Conservation (phyloP, 2,329 filamentous ascomycete genomes). For the Fusarium oligoseptatum region DNA sequence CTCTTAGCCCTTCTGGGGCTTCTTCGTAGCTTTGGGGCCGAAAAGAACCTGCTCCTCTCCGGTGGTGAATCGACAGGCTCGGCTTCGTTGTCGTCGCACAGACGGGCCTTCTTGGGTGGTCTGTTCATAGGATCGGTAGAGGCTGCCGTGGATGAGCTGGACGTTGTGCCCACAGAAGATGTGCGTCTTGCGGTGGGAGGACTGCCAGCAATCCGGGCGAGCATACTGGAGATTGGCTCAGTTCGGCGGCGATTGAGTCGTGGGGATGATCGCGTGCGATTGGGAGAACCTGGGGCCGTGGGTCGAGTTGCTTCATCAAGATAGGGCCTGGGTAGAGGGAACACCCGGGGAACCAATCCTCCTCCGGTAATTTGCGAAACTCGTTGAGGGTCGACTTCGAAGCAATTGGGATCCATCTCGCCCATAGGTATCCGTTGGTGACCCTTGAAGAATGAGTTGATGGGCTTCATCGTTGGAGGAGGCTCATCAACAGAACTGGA, state of each 20-base stretch:
- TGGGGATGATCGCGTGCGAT: conserved; percentile 51
- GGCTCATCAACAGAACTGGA: conserved; percentile 41
- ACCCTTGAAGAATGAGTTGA: conserved; percentile 67
- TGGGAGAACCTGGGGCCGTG: conserved; percentile 21
- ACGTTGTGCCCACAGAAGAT: conserved; percentile 23
- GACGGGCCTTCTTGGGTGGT: conserved; percentile 69
- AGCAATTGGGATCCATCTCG: conserved; percentile 74
- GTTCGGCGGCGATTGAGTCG: conserved; percentile 64
- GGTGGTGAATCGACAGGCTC: conserved; percentile 51
- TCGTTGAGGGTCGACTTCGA: conserved; percentile 64
- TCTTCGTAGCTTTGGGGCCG: conserved; percentile 47
- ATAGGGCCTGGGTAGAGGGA: conserved; percentile 71
- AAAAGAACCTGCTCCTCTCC: conserved; percentile 69
- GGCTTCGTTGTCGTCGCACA: conserved; percentile 64
- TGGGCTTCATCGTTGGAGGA: conserved; percentile 60
- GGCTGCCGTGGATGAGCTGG: conserved; percentile 18
- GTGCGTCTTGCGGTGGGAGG: conserved; percentile 33
- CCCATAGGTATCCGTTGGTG: conserved; percentile 67
- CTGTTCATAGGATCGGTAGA: conserved; percentile 48
- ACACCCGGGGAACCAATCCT: conserved; percentile 67
- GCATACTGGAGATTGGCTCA: conserved; percentile 63
- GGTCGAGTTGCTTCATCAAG: conserved; percentile 54
- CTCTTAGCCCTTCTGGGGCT: conserved; percentile 49
- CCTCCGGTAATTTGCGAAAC: conserved; percentile 63
- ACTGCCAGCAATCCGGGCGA: conserved; percentile 48